Conservation (phyloP, 805 yeast genomes). For the Yamadazyma ubonensis region DNA sequence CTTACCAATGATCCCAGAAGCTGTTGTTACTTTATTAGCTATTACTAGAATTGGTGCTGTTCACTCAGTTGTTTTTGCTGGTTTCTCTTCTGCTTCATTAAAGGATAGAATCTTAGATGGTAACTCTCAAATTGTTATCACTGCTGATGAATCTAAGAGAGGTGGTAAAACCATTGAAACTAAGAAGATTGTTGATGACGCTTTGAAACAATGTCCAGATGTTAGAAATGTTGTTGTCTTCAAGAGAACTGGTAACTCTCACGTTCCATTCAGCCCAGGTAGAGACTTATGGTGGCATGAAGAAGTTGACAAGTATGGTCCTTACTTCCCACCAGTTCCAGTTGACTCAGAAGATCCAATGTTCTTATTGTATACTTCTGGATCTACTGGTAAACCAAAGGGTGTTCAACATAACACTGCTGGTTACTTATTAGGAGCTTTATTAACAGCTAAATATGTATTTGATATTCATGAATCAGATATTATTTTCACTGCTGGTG, state of each 20-base stretch:
- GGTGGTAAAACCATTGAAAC: constrained; percentile 93
- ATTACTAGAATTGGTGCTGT: constrained; percentile 92
- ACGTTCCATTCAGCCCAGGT: constrained; percentile 68
- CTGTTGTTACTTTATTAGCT: constrained; percentile 90
- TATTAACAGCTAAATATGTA: constrained; percentile 86
- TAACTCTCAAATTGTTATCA: constrained; percentile 78
- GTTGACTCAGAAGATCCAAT: constrained; percentile 93
- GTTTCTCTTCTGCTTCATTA: constrained; percentile 90
- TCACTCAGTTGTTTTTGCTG: constrained; percentile 96
- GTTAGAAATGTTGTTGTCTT: constrained; percentile 84
- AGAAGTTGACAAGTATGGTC: constrained; percentile 74
- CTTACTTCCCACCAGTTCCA: constrained; percentile 83
- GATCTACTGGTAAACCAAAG: constrained; percentile 98
- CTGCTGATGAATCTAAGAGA: constrained; percentile 93
- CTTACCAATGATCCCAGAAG: constrained; percentile 97
- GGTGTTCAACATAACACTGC: constrained; percentile 96
- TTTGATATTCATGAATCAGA: constrained; percentile 91
- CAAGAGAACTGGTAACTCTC: constrained; percentile 79
- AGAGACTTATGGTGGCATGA: constrained; percentile 93
- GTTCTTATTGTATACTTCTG: constrained; percentile 93
- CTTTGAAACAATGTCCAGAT: constrained; percentile 67
- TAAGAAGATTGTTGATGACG: constrained; percentile 94
- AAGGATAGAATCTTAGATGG: constrained; percentile 90
- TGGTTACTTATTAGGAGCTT: constrained; percentile 91
- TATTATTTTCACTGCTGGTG: constrained; percentile 93